These are phyloP conservation scores for Leishmania arabica DNA, from an alignment of 208 protist species.

Conservation along the genomic window DNA sequence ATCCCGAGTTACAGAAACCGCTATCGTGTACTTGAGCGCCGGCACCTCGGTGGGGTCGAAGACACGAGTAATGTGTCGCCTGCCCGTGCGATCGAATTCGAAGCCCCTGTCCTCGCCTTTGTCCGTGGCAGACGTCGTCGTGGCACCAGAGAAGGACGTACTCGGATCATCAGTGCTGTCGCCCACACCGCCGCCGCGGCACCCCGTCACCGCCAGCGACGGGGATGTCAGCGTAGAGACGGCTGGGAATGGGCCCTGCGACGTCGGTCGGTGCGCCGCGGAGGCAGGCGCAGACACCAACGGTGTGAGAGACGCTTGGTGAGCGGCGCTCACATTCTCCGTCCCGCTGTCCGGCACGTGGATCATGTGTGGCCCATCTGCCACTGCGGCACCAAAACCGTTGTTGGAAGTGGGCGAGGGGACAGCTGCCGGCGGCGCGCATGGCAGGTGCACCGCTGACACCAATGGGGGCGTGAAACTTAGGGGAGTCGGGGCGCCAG, in stretches of 20 bases:
- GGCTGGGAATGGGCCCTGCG: not conserved
- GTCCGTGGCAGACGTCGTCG: not conserved
- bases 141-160: not conserved
- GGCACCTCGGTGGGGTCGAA: slow-evolving; percentile 33
- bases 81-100: not conserved
- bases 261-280: not conserved
- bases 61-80: not conserved
- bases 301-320: not conserved
- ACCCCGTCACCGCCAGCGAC: slow-evolving; percentile 8
- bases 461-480: not conserved
- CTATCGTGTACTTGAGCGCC: slow-evolving; percentile 32
- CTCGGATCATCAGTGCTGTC: not conserved
- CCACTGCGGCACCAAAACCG: not conserved
- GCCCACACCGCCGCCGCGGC: slow-evolving; percentile 11
- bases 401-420: not conserved
- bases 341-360: not conserved
- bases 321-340: not conserved
- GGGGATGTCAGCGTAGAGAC: slow-evolving; percentile 4
- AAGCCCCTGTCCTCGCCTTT: not conserved
- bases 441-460: not conserved
- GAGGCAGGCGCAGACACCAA: not conserved
- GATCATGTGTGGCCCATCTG: not conserved
- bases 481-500: not conserved
- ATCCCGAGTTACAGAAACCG: slow-evolving; percentile 48
- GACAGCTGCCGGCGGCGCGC: not conserved